phyloP scores from a whole-genome alignment of 805 yeast species.

The Deakozyma indianensis region DNA sequence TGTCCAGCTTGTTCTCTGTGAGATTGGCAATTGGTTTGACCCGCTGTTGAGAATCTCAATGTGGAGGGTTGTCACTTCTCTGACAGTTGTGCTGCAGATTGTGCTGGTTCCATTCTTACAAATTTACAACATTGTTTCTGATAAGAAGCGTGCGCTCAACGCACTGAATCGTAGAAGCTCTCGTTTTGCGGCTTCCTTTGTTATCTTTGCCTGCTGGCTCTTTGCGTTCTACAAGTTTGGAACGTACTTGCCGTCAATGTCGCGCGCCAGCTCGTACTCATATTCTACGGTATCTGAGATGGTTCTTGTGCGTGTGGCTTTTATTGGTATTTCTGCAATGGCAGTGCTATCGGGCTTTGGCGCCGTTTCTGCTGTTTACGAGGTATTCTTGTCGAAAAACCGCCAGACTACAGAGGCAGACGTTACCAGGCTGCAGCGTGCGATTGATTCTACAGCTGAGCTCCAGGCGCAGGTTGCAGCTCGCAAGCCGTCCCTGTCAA shows the following conservation, averaged over 20 bases:
- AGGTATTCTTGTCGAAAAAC: slow-evolving; percentile 17
- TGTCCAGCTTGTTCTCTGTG: slow-evolving; percentile 25
- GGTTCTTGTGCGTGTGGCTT: slow-evolving; percentile 21
- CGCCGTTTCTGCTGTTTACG: slow-evolving; percentile 26
- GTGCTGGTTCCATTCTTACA: slow-evolving; percentile 20
- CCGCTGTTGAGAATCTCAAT: slow-evolving; percentile 11
- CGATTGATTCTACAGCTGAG: slow-evolving; percentile 19
- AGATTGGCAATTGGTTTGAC: slow-evolving; percentile 16
- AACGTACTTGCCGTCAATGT: slow-evolving; percentile 12
- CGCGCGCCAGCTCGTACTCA: neutral
- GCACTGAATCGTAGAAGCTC: neutral
- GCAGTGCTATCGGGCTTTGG: slow-evolving; percentile 27
- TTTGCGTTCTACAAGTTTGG: slow-evolving; percentile 16
- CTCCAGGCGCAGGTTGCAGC: slow-evolving; percentile 5
- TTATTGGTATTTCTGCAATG: slow-evolving; percentile 28
- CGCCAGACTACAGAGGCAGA: slow-evolving; percentile 18
- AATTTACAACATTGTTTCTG: slow-evolving; percentile 3
- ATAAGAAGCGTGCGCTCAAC: neutral
- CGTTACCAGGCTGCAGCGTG: slow-evolving; percentile 15
- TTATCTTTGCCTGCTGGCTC: slow-evolving; percentile 15
- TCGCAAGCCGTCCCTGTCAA: neutral
- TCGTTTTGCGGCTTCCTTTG: slow-evolving; percentile 4
- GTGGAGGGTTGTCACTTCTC: slow-evolving; percentile 15
- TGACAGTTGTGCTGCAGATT: slow-evolving; percentile 15
- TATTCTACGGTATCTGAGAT: slow-evolving; percentile 9